Base-by-base conservation (phyloP, 495 filamentous ascomycete species). In the Talaromyces ruber region DNA sequence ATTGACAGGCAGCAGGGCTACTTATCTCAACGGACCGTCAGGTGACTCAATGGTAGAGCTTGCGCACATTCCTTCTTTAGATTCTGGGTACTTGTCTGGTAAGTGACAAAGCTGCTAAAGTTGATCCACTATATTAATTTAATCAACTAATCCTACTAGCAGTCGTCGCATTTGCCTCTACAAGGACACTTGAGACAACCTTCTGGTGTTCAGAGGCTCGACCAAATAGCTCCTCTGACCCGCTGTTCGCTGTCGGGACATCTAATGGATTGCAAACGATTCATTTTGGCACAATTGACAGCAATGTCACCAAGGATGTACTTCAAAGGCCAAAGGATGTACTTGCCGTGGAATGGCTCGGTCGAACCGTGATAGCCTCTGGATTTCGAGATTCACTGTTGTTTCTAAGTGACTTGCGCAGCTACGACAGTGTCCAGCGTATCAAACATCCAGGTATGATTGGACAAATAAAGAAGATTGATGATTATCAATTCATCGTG, bases 251-350 rank as follows among this genome's bases (percentile, higher is more conserved):
- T 25, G 64, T 79, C 43, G 77, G 75, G 14, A 72, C 75, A 4
- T 79, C 77, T 8, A 67, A 76, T 18, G 77, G 75, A 26, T 67
- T 79, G 4, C 64, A 75, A 58, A 76, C 72, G 3, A 62, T 78
- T 7, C 68, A 73, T 47, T 14, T 26, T n/a, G 28, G 16, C 9
- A 14, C 11, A 18, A 8, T 21, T 28, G 22, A 73, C 66, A 63
- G 64, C 6, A 66, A 63, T 1, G 70, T 65, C 57, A 65, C 69
- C 61, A 77, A 74, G 73, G 63, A 66, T 1, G 30, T 77, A 4
- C 73, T 68, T 0, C 68, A 75, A 29, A 72, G 71, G 29, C 63
- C 74, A 0, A 64, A 66, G 11, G 69, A 72, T 47, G 22, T 60
- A 8, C 70, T 63, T 18, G 68, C 71, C 18, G 72, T 79, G 7